phyloP scores from a whole-genome alignment of 2,329 filamentous ascomycete genomes.

The Rhynchosporium graminicola region DNA sequence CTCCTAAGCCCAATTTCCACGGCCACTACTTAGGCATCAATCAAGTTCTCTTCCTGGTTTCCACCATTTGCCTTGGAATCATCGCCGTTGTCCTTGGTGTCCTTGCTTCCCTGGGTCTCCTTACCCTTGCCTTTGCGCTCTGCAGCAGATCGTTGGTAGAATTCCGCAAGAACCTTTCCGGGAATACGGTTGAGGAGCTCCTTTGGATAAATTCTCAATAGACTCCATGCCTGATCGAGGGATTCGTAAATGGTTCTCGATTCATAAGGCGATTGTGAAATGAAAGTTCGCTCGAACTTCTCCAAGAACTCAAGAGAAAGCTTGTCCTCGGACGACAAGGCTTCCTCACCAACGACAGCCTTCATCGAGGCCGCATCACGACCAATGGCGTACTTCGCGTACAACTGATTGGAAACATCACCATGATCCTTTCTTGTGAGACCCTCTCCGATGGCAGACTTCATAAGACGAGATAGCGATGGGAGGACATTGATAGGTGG shows the following conservation, averaged over 20 bases:
- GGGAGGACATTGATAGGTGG: constrained; percentile 98
- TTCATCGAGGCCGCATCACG: constrained; percentile 99
- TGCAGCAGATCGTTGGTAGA: constrained; percentile 69
- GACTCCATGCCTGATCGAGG: constrained; percentile 91
- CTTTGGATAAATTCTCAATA: constrained; percentile 97
- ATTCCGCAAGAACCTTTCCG: constrained; percentile 79
- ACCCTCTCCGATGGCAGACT: constrained; percentile 97
- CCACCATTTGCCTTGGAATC: constrained; percentile 44
- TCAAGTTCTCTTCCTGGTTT: constrained; percentile 58
- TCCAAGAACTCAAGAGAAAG: constrained; percentile 96
- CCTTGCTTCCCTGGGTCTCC: constrained; percentile 52
- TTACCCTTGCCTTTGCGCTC: constrained; percentile 65
- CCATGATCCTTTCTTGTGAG: constrained; percentile 96
- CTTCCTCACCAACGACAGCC: constrained; percentile 97
- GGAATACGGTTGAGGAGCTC: constrained; percentile 95
- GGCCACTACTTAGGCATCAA: constrained; percentile 52
- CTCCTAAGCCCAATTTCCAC: constrained; percentile 18
- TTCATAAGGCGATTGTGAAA: constrained; percentile 90
- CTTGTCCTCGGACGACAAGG: constrained; percentile 93
- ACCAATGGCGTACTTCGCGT: constrained; percentile 99
- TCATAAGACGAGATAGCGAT: constrained; percentile 98
- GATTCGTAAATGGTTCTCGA: constrained; percentile 89
- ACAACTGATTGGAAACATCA: constrained; percentile 98
- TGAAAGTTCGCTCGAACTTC: constrained; percentile 96
- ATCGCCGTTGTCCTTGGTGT: constrained; percentile 44